Conservation (phyloP, 2,329 filamentous ascomycete species). For the Sclerotinia minor region DNA sequence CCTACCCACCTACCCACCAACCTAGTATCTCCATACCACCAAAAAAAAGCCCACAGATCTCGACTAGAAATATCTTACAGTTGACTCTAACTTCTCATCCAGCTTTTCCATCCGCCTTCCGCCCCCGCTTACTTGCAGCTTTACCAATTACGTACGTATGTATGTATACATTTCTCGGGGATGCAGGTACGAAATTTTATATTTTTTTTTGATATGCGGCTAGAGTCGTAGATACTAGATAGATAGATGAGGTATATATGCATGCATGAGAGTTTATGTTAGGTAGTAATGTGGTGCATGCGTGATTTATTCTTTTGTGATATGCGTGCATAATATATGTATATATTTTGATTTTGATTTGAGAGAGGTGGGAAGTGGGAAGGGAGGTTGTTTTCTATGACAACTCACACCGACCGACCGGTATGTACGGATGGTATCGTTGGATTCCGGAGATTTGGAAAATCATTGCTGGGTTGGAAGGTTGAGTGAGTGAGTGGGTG, state of each 20-base stretch:
- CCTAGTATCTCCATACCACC: too few relatives aligned
- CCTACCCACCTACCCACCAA: too few relatives aligned
- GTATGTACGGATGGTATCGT: background rate
- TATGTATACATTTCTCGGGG: too few relatives aligned
- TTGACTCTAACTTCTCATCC: too few relatives aligned
- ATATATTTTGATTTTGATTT: too few relatives aligned
- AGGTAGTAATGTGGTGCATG: background rate
- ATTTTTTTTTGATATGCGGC: conserved; percentile 1
- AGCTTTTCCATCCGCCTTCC: background rate
- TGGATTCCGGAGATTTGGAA: background rate
- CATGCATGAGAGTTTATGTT: too few relatives aligned
- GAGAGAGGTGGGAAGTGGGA: too few relatives aligned
- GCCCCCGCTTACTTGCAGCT: background rate
- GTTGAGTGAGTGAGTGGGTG: too few relatives aligned
- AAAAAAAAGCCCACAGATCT: background rate
- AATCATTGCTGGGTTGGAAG: background rate
- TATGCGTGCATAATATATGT: too few relatives aligned
- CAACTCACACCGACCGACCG: background rate
- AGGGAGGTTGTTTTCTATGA: background rate
- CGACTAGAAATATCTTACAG: background rate
- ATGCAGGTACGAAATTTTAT: conserved; percentile 7
- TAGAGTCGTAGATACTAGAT: background rate
- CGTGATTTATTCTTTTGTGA: background rate
- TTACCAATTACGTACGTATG: too few relatives aligned
- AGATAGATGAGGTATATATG: background rate